Base-by-base conservation (phyloP, 768 basidiomycete species). In the Galerina sulciceps region DNA sequence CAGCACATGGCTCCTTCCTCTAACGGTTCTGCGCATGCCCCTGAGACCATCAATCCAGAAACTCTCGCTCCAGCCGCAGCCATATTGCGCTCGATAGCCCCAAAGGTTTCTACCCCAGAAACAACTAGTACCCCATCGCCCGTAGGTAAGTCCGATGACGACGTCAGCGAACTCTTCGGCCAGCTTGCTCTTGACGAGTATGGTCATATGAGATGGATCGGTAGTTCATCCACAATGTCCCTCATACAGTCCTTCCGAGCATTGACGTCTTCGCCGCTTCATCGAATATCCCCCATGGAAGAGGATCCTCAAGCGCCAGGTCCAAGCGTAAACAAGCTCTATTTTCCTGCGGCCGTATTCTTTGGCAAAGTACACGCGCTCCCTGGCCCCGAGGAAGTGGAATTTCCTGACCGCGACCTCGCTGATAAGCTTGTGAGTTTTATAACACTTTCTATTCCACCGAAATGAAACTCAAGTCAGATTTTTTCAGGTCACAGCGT, bases 201-300 rank as follows among this genome's bases (percentile, higher is more conserved):
- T 63, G 93, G 93, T 34, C 91, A 93, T 72, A 86, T 91, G 83
- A 86, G 92, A 58, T 94, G 93, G 93, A 94, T 94, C 65, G 93
- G 93, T 41, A 90, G 92, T 52, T 94, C 93, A 4, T 94, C 92
- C 14, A 92, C 92, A 18, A 93, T 94, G 93, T 91, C 93, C 6
- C 82, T 94, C 65, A 93, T 94, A 47, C 92, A 94, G 69, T 93
- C 91, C 4, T 94, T 94, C 78, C 86, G 85, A 60, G 85, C 89
- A 44, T 74, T 89, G 61, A 91, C 90, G 20, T 83, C 89, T 43
- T 86, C 86, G 31, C 90, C 89, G 6, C 76, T 90, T 18, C 84
- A 89, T 68, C 89, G 90, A 58, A 84, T 90, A 56, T 93, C 91
- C 8, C 90, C 90, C 37, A 89, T 88, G 86, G 89, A 91, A 61